phyloP scores from a whole-genome alignment of 805 yeast species.

The Kurtzmaniella fragi region DNA sequence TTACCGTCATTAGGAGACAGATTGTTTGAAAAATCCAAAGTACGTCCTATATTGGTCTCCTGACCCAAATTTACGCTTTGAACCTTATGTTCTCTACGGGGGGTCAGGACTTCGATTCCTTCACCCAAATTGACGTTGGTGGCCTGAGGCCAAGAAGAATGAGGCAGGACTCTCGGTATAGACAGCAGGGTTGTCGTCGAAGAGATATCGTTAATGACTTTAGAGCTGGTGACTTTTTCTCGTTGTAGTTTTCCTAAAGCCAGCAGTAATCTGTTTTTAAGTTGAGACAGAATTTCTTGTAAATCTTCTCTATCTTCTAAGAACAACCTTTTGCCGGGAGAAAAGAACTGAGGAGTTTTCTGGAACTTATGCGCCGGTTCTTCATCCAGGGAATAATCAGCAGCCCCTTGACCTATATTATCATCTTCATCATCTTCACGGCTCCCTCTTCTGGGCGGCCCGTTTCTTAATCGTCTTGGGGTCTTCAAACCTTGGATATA shows the following conservation, averaged over 20 bases:
- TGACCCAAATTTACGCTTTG: too few relatives aligned
- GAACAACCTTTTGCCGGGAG: conserved; percentile 34
- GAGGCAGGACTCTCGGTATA: neutral
- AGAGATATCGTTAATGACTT: conserved; percentile 1
- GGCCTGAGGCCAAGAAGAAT: neutral
- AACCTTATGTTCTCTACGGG: too few relatives aligned
- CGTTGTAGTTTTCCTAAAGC: conserved; percentile 38
- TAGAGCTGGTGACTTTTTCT: conserved; percentile 7
- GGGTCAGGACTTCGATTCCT: too few relatives aligned
- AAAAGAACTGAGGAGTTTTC: conserved; percentile 37
- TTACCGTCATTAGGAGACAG: too few relatives aligned
- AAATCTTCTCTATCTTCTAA: conserved; percentile 32
- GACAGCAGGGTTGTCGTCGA: neutral
- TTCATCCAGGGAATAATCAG: conserved; percentile 9
- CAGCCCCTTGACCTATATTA: conserved; percentile 5
- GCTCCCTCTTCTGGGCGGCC: conserved; percentile 4
- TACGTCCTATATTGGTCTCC: too few relatives aligned
- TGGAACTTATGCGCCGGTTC: conserved; percentile 18
- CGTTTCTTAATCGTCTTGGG: conserved; percentile 14
- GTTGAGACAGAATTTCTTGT: conserved; percentile 33
- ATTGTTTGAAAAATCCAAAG: too few relatives aligned
- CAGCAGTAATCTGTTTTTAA: conserved; percentile 31
- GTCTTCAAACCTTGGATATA: conserved; percentile 23
- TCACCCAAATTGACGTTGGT: neutral
- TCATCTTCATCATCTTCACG: conserved; percentile 28